Evolutionary conservation across 2,329 filamentous ascomycete genomes (phyloP).

Genomic region (Aureobasidium melanogenum): DNA sequence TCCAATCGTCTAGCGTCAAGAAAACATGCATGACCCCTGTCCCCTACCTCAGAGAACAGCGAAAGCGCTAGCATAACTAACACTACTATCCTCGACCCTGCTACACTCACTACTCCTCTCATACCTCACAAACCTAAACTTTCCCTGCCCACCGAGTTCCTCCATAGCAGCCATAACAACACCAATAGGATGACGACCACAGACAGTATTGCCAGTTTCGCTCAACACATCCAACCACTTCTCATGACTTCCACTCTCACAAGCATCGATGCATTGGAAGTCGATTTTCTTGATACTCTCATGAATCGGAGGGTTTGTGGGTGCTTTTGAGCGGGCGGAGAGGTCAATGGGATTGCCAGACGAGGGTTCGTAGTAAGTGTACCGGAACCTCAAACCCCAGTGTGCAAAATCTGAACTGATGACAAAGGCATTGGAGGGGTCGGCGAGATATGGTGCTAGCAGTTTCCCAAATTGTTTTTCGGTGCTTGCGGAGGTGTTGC

Average conservation of each 20-base stretch:
- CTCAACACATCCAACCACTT: slow-evolving; percentile 60
- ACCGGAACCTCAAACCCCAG: slow-evolving; percentile 79
- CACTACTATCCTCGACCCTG: slow-evolving; percentile 65
- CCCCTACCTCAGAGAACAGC: slow-evolving; percentile 52
- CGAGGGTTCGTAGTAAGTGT: slow-evolving; percentile 64
- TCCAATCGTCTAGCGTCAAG: background rate
- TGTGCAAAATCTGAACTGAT: slow-evolving; percentile 96
- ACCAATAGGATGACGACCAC: slow-evolving; percentile 88
- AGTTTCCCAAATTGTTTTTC: slow-evolving; percentile 62
- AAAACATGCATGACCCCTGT: background rate
- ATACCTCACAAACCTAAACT: slow-evolving; percentile 76
- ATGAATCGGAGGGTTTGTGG: slow-evolving; percentile 55
- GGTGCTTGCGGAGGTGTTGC: slow-evolving; percentile 55
- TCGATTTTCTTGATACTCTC: slow-evolving; percentile 79
- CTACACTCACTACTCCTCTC: slow-evolving; percentile 72
- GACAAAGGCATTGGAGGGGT: slow-evolving; percentile 71
- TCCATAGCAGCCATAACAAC: slow-evolving; percentile 86
- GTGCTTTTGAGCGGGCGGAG: slow-evolving; percentile 31
- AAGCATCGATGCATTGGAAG: slow-evolving; percentile 71
- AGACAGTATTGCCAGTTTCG: slow-evolving; percentile 81
- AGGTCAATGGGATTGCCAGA: slow-evolving; percentile 35
- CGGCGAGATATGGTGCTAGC: slow-evolving; percentile 68
- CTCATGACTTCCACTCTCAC: slow-evolving; percentile 65
- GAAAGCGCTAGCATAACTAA: slow-evolving; percentile 92
- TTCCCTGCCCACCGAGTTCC: slow-evolving; percentile 33